phyloP scores from a whole-genome alignment of 1,284 basidiomycete genomes.

The Rhodofomes roseus region DNA sequence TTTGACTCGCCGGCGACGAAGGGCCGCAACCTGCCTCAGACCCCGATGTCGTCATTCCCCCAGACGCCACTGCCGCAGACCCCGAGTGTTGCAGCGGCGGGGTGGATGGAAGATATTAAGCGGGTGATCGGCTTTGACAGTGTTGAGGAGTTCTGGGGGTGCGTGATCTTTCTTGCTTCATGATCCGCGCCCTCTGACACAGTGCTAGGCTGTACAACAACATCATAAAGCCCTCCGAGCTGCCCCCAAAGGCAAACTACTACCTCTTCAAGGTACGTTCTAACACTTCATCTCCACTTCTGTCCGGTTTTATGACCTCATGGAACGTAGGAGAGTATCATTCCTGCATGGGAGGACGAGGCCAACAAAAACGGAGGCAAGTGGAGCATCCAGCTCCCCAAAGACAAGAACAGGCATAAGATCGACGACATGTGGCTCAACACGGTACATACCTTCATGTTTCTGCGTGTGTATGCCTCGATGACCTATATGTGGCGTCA shows the following conservation, averaged over 20 bases:
- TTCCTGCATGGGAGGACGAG: conserved; percentile 95
- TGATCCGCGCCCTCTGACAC: conserved; percentile 8
- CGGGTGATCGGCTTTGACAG: conserved; percentile 91
- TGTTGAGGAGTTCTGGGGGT: conserved; percentile 98
- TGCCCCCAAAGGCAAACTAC: conserved; percentile 97
- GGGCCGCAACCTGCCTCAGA: conserved; percentile 82
- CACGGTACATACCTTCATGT: conserved; percentile 57
- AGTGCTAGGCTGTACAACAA: conserved; percentile 86
- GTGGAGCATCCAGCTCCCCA: conserved; percentile 97
- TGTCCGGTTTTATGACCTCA: not conserved
- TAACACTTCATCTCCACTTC: conserved; percentile 7
- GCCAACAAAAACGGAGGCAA: conserved; percentile 97
- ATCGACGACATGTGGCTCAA: conserved; percentile 99
- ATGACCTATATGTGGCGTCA: not conserved
- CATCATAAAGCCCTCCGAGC: conserved; percentile 92
- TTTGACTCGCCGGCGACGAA: conserved; percentile 93
- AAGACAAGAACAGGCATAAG: conserved; percentile 82
- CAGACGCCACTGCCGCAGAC: conserved; percentile 69
- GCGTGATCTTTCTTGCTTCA: conserved; percentile 26
- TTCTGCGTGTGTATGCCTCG: conserved; percentile 3
- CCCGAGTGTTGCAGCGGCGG: conserved; percentile 65
- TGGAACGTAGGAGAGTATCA: conserved; percentile 75
- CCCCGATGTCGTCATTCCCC: conserved; percentile 75
- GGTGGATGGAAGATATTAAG: conserved; percentile 98
- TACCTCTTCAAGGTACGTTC: conserved; percentile 88